Evolutionary conservation across 1,284 basidiomycete genomes (phyloP).

Genomic region (Phlebopus sp.): DNA sequence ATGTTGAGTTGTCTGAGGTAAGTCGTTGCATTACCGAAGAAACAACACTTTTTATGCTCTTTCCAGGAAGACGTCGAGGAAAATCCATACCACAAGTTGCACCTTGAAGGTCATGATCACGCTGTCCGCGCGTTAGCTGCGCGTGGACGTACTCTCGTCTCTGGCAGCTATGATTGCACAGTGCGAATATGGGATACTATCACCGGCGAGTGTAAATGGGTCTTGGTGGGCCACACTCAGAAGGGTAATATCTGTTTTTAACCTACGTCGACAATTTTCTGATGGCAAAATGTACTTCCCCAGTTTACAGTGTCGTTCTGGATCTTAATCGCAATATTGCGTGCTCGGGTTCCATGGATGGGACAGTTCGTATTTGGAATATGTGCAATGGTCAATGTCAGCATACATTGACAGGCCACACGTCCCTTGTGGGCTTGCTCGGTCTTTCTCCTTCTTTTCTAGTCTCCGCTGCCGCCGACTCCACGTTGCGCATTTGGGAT

Average conservation of each 20-base stretch:
- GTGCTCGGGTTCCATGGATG: conserved; percentile 95
- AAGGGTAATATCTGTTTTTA: conserved; percentile 63
- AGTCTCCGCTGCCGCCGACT: conserved; percentile 93
- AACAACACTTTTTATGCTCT: conserved; percentile 9
- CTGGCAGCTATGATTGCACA: conserved; percentile 93
- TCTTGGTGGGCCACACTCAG: conserved; percentile 83
- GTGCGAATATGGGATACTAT: conserved; percentile 95
- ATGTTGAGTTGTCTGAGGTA: conserved; percentile 68
- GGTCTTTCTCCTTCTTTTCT: conserved; percentile 85
- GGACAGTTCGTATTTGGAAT: conserved; percentile 92
- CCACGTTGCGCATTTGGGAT: conserved; percentile 90
- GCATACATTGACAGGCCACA: conserved; percentile 81
- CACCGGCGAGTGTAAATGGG: conserved; percentile 80
- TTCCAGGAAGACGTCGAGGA: conserved; percentile 68
- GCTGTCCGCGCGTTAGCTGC: conserved; percentile 92
- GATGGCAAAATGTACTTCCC: background rate
- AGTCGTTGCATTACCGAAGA: conserved; percentile 26
- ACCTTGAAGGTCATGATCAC: conserved; percentile 85
- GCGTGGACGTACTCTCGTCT: conserved; percentile 83
- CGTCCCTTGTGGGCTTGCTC: conserved; percentile 83
- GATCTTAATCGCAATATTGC: conserved; percentile 83
- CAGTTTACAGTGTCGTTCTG: conserved; percentile 90
- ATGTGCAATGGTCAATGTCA: conserved; percentile 76
- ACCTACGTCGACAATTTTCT: conserved; percentile 4
- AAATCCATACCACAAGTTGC: conserved; percentile 87